Conservation (phyloP, 2,329 filamentous ascomycete genomes). For the Stagonosporopsis cucurbitacearum region DNA sequence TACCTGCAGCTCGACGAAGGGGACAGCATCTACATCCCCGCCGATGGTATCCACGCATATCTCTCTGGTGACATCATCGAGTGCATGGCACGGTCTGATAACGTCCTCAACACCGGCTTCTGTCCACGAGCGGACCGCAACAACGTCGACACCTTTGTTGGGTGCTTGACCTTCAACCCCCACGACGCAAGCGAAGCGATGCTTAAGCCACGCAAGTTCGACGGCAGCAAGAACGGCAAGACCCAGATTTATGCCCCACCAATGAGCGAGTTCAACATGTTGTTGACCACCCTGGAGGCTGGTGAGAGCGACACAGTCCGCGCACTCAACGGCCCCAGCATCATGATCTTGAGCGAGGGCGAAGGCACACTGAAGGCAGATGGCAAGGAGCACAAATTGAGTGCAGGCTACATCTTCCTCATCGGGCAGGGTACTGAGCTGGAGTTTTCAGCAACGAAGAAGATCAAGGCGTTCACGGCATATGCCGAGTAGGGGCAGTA, state of each 20-base stretch:
- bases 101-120: slow-evolving; percentile 77
- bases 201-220: slow-evolving; percentile 58
- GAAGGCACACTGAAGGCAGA: slow-evolving; percentile 63
- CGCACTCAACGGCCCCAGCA: slow-evolving; percentile 65
- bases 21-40: slow-evolving; percentile 72
- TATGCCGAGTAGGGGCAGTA: slow-evolving; percentile 49
- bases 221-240: slow-evolving; percentile 63
- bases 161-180: slow-evolving; percentile 68
- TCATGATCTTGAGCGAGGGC: slow-evolving; percentile 68
- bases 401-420: slow-evolving; percentile 70
- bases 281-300: slow-evolving; percentile 62
- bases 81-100: slow-evolving; percentile 78
- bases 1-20: slow-evolving; percentile 70
- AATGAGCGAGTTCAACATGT: slow-evolving; percentile 74
- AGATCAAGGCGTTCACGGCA: slow-evolving; percentile 58
- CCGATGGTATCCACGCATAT: slow-evolving; percentile 77
- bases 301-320: slow-evolving; percentile 66
- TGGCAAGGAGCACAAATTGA: slow-evolving; percentile 60
- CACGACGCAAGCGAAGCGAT: slow-evolving; percentile 64
- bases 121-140: slow-evolving; percentile 71
- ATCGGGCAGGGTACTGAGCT: slow-evolving; percentile 64
- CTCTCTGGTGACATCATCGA: slow-evolving; percentile 76
- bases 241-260: slow-evolving; percentile 70
- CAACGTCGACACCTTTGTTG: slow-evolving; percentile 67
- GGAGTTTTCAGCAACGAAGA: slow-evolving; percentile 53